Evolutionary conservation across 1,139 yeast genomes (phyloP).

Genomic region (Nakaseomyces kungkrabaensis): DNA sequence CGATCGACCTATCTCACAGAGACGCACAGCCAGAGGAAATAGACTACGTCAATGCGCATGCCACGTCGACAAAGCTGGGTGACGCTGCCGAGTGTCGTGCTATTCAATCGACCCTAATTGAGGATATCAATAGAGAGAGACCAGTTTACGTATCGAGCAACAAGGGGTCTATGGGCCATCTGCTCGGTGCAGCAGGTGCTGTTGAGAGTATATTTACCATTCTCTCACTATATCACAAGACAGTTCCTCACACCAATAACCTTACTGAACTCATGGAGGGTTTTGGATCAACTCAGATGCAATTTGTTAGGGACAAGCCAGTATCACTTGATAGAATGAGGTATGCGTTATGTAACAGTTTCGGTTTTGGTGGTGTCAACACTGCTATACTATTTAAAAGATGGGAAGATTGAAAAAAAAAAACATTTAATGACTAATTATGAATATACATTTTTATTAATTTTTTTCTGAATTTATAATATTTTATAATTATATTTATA

Average conservation of each 20-base stretch:
- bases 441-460: not conserved
- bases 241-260: conserved; percentile 76
- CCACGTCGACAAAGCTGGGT: conserved; percentile 85
- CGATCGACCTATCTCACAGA: conserved; percentile 42
- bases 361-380: conserved; percentile 97
- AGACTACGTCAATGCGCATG: conserved; percentile 89
- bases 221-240: conserved; percentile 46
- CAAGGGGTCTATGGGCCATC: conserved; percentile 89
- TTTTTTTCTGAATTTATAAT: no score
- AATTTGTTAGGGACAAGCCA: conserved; percentile 49
- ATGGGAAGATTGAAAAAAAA: conserved; percentile 11
- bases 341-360: conserved; percentile 75
- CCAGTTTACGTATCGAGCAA: conserved; percentile 59
- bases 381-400: conserved; percentile 51
- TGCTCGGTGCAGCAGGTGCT: conserved; percentile 93
- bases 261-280: conserved; percentile 40
- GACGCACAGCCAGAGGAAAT: conserved; percentile 37
- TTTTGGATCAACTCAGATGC: conserved; percentile 41
- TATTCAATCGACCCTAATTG: conserved; percentile 41
- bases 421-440: not conserved
- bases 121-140: conserved; percentile 21
- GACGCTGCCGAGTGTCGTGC: conserved; percentile 84
- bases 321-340: conserved; percentile 31
- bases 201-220: conserved; percentile 82
- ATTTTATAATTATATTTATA: not conserved